phyloP scores from a whole-genome alignment of 2,329 filamentous ascomycete species.

The Aspergillus bombycis region DNA sequence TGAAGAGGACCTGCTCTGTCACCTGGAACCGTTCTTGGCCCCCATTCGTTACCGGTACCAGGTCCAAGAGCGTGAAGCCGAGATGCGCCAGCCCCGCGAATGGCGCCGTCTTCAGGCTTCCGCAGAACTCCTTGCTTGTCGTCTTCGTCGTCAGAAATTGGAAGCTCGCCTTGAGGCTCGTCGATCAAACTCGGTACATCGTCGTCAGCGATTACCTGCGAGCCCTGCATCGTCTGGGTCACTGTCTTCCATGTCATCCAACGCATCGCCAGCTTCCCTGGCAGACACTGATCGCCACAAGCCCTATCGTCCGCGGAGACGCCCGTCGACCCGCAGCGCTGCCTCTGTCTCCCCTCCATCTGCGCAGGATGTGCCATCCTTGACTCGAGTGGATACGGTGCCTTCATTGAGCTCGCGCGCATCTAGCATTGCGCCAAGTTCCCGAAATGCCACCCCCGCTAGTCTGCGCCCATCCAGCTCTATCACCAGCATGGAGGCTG shows the following conservation, averaged over 20 bases:
- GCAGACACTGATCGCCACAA: constrained; percentile 40
- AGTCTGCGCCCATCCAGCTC: constrained; percentile 45
- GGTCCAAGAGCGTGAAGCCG: constrained; percentile 51
- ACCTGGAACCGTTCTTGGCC: constrained; percentile 84
- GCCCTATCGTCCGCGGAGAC: constrained; percentile 35
- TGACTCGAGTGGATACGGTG: constrained; percentile 46
- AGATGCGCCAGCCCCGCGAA: constrained; percentile 37
- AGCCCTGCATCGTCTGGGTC: constrained; percentile 32
- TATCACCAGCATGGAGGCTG: constrained; percentile 36
- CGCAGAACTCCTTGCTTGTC: constrained; percentile 38
- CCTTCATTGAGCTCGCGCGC: constrained; percentile 48
- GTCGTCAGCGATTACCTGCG: constrained; percentile 27
- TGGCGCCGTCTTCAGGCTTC: constrained; percentile 42
- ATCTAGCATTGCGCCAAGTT: constrained; percentile 48
- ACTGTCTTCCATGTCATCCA: constrained; percentile 24
- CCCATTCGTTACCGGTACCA: constrained; percentile 70
- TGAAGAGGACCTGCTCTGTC: constrained; percentile 80
- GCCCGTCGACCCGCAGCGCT: constrained; percentile 36
- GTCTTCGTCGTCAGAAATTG: constrained; percentile 41
- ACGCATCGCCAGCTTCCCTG: constrained; percentile 29
- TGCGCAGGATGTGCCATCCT: constrained; percentile 46
- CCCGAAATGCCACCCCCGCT: constrained; percentile 45
- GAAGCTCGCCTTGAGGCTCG: constrained; percentile 34
- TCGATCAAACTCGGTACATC: constrained; percentile 13
- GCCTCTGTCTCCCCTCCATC: constrained; percentile 50